Evolutionary conservation across 2,329 filamentous ascomycete genomes (phyloP).

Genomic region (Pyricularia sp.): DNA sequence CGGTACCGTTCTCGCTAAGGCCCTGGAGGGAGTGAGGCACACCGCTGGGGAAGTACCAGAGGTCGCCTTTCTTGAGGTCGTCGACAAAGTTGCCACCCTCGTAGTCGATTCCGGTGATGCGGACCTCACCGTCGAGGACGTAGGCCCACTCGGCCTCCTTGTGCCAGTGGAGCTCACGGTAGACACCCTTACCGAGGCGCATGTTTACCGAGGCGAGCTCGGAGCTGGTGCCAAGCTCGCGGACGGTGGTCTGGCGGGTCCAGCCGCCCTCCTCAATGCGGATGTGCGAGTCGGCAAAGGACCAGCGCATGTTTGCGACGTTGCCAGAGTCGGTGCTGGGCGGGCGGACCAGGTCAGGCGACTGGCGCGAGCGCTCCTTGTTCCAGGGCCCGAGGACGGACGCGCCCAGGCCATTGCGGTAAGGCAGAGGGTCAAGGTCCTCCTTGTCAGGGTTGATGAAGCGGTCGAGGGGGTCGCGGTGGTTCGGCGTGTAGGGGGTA

Average conservation of each 20-base stretch:
- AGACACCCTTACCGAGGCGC: conserved; percentile 63
- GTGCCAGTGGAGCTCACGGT: conserved; percentile 74
- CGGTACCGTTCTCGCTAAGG: conserved; percentile 50
- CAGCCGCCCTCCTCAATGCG: conserved; percentile 65
- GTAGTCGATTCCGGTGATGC: conserved; percentile 64
- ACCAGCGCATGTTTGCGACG: conserved; percentile 65
- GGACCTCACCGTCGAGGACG: conserved; percentile 60
- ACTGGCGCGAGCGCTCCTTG: conserved; percentile 55
- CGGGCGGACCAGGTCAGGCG: conserved; percentile 62
- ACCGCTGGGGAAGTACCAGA: conserved; percentile 76
- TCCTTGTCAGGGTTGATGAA: conserved; percentile 52
- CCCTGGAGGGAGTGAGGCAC: conserved; percentile 72
- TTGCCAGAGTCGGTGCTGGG: conserved; percentile 65
- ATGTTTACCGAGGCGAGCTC: conserved; percentile 72
- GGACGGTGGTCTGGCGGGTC: conserved; percentile 64
- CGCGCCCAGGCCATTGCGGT: conserved; percentile 53
- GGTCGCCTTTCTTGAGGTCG: conserved; percentile 64
- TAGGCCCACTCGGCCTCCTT: conserved; percentile 74
- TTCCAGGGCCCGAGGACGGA: conserved; percentile 64
- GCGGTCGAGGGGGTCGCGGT: conserved; percentile 52
- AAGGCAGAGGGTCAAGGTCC: conserved; percentile 55
- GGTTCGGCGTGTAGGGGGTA: conserved; percentile 47
- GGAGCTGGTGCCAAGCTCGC: conserved; percentile 54
- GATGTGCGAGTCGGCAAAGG: conserved; percentile 54
- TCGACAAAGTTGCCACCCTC: conserved; percentile 72